phyloP scores from a whole-genome alignment of 1,139 yeast species.

The Zhuliangozyma blackwelliae region DNA sequence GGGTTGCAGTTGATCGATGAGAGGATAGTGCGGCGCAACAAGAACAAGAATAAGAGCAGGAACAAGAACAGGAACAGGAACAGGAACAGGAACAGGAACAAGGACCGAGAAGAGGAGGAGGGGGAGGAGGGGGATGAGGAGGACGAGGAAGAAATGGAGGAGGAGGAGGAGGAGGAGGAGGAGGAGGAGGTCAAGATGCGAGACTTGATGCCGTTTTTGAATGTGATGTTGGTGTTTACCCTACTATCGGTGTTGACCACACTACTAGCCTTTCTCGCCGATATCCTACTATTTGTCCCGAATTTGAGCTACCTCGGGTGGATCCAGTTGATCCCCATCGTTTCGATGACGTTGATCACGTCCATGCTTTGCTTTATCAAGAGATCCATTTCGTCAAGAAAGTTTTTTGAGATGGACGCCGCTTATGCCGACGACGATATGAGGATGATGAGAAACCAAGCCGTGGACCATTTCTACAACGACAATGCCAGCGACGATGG shows the following conservation, averaged over 20 bases:
- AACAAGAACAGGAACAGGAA: conserved; percentile 3
- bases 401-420: conserved; percentile 31
- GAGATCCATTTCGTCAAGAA: conserved; percentile 34
- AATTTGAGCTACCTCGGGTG: conserved; percentile 40
- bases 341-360: conserved; percentile 31
- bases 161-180: conserved; percentile 1
- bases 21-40: background rate
- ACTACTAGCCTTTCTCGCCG: conserved; percentile 38
- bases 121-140: background rate
- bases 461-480: conserved; percentile 10
- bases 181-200: conserved; percentile 7
- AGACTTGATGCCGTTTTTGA: conserved; percentile 27
- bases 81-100: background rate
- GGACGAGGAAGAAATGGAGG: no score
- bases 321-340: conserved; percentile 40
- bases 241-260: conserved; percentile 35
- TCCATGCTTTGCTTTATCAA: conserved; percentile 40
- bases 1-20: conserved; percentile 5
- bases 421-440: conserved; percentile 34
- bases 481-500: conserved; percentile 45
- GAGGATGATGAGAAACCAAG: conserved; percentile 24
- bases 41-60: background rate
- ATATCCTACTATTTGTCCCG: conserved; percentile 39
- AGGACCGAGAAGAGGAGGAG: conserved; percentile 12
- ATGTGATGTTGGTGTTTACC: conserved; percentile 30